Evolutionary conservation across 768 basidiomycete species (phyloP), one percentile per base, ranked within the genome.

Genomic region (Mycena galopus): DNA sequence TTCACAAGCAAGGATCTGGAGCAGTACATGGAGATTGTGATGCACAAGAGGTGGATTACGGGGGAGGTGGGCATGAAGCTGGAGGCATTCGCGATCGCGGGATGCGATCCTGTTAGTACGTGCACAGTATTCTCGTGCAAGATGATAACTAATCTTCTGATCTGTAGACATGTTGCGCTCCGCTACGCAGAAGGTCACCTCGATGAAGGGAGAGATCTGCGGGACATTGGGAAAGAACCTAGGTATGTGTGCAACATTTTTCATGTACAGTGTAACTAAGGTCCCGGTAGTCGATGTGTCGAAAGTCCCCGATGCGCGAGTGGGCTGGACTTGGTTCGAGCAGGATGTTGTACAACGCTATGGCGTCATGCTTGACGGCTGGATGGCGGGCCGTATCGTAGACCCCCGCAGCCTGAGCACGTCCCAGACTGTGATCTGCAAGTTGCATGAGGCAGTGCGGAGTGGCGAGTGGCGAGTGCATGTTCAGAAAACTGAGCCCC

Each of bases 11-110:
- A 42, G 21, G 73, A 67, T 30, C 55, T 78, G 8, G 63, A 61
- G 14, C 35, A 69, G 4, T 78, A 78, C 67, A 73, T 79, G 73
- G 56, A 50, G 3, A 60, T 77, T 6, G 78, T 73, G 4, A 65
- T 53, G 2, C 44, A 59, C 0, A 58, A 68, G 39, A 29, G 10
- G 23, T 74, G 73, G 73, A 58, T 55, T 6, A 75, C 65, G 0
- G 64, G 50, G 1, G 72, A 65, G 21, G 74, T 75, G 3, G 72
- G 74, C 6, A 65, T 33, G 17, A 69, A 73, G 37, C 1, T 75
- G 1, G 74, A 75, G 51, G 74, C 68, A 2, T 75, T 75, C 30
- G 67, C 74, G 9, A 60, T 75, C 33, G 72, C 74, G 14, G 74
- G 74, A 12, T 75, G 72, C 50, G 47, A 69, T 32, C 37, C 60